A percentile compares a stretch with the other conserved stretches of the same genome.
phyloP scores from a whole-genome alignment of 805 yeast species.

The Ogataea dorogensis region DNA sequence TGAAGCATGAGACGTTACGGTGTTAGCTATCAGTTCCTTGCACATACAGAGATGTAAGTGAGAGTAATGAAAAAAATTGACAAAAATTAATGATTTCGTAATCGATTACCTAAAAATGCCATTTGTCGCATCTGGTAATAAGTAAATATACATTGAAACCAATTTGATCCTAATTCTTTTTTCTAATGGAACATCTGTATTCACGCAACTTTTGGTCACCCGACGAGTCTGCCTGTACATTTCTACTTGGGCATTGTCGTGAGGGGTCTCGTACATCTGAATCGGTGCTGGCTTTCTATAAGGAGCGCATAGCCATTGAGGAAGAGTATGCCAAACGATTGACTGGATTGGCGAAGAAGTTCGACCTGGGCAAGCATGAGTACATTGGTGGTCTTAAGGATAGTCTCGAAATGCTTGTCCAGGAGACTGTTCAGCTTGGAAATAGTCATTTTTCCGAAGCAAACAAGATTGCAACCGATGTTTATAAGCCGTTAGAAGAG shows the following conservation, averaged over 20 bases:
- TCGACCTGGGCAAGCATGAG: constrained; percentile 23
- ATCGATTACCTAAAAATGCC: constrained; percentile 4
- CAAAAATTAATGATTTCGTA: constrained; percentile 1
- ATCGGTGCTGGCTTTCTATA: constrained; percentile 47
- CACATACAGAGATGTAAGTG: constrained; percentile 11
- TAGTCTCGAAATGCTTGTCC: constrained; percentile 56
- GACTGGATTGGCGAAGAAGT: constrained; percentile 46
- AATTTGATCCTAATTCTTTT: constrained; percentile 5
- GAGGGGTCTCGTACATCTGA: constrained; percentile 59
- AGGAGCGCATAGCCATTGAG: constrained; percentile 61
- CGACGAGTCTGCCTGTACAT: constrained; percentile 58
- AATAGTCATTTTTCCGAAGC: constrained; percentile 54
- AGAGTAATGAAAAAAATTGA: constrained; percentile 8
- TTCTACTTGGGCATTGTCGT: constrained; percentile 55
- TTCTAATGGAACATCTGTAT: constrained; percentile 19
- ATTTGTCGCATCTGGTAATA: constrained; percentile 7
- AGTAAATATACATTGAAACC: constrained; percentile 10
- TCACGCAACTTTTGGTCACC: constrained; percentile 45
- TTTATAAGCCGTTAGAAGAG: constrained; percentile 50
- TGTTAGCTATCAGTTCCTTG: constrained; percentile 55
- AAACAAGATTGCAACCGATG: constrained; percentile 47
- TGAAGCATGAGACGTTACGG: constrained; percentile 52
- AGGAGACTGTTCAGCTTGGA: constrained; percentile 60
- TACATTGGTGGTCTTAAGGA: constrained; percentile 60
- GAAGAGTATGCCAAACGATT: constrained; percentile 67